Percentiles rank a stretch among this genome's conserved stretches.
Conservation (phyloP, 148 eudicot genomes). For the Beta vulgaris region DNA sequence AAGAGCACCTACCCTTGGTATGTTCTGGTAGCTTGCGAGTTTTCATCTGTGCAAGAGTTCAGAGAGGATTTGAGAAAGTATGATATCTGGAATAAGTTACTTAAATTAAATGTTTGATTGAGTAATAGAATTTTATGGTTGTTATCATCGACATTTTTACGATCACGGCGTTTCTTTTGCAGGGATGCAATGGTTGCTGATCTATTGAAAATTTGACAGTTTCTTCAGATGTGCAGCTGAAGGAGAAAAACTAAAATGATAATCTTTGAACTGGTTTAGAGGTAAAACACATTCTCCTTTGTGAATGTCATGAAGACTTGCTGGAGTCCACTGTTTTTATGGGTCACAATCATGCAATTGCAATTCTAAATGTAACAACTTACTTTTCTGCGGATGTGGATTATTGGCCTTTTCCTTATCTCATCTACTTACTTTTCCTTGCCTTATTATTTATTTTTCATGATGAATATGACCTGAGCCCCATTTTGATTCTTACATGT, state of each 20-base stretch:
- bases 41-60: too few relatives aligned
- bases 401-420: constrained; percentile 11
- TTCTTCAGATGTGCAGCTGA: not conserved
- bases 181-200: too few relatives aligned
- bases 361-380: constrained; percentile 8
- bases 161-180: not conserved
- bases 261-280: not conserved
- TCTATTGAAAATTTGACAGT: not conserved
- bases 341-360: constrained; percentile 19
- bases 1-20: too few relatives aligned
- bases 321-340: constrained; percentile 5
- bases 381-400: constrained; percentile 20
- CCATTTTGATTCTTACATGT: constrained; percentile 13
- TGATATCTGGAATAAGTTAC: too few relatives aligned
- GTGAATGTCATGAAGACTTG: not conserved
- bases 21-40: too few relatives aligned
- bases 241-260: not conserved
- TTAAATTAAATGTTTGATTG: too few relatives aligned
- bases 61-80: too few relatives aligned
- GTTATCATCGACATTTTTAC: not conserved
- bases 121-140: too few relatives aligned
- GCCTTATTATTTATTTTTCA: constrained; percentile 3
- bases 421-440: not conserved
- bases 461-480: constrained; percentile 24
- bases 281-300: not conserved